Evolutionary conservation across 495 filamentous ascomycete genomes (phyloP), one percentile per base, ranked within the genome.

Genomic region (Xylaria curta): DNA sequence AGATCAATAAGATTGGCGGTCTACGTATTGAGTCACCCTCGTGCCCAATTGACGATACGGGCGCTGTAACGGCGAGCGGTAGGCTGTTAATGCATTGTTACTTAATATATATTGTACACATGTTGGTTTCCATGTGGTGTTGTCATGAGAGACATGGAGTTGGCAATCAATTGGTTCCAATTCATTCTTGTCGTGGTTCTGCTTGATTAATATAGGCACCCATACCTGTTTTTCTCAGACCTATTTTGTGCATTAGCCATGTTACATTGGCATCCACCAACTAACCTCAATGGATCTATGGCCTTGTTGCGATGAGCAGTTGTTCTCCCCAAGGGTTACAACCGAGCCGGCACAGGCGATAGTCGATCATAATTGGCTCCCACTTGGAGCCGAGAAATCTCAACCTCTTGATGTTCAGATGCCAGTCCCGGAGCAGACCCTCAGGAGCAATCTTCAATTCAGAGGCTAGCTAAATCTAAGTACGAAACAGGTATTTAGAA

Each of bases 1-100:
- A 24, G 47, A 54, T 66, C 40, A 66, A 56, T 67, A 67, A 67
- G 65, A 67, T 56, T 67, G 49, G 65, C 65, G 65, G 65, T 67
- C 65, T 67, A 67, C 47, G 19, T 10, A 4, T 64, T 47, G 42
- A 47, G 26, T 31, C 61, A 47, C 38, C 33, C 58, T 38, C n/a
- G n/a, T 13, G 7, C 6, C 58, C 17, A 19, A 60, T 42, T 26
- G 60, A 60, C 4, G n/a, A 60, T n/a, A 10, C 7, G 9, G 28
- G n/a, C 12, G 58, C 33, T 59, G 33, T 17, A 49, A 21, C 28
- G 5, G 38, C 49, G 42, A 33, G 42, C 28, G 26, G 40, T 17
- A 64, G 21, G 62, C 4, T 33, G 24, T 40, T 40, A 40, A 47
- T 42, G 36, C 46, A 53, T 51, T n/a, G 19, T 28, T 28, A 33